phyloP scores from a whole-genome alignment of 192 early-diverging fungal species.

The Coemansia sp. region DNA sequence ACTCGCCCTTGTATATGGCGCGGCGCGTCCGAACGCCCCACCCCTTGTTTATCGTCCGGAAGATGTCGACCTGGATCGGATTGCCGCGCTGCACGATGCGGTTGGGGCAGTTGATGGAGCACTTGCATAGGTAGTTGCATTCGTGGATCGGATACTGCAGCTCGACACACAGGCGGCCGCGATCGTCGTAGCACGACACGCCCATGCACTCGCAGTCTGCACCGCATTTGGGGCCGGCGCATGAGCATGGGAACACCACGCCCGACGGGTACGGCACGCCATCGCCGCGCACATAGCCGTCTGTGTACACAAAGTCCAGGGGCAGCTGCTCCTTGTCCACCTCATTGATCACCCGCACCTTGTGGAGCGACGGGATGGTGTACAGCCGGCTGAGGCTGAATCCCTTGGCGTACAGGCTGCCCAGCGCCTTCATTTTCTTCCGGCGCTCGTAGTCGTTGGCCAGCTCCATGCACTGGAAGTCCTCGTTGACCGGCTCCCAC shows the following conservation, averaged over 20 bases:
- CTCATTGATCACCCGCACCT: constrained; percentile 36
- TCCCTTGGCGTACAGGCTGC: constrained; percentile 11
- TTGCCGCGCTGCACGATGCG: constrained; percentile 50
- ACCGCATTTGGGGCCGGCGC: constrained; percentile 18
- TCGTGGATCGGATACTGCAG: constrained; percentile 34
- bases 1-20: constrained; percentile 56
- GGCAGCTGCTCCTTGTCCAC: constrained; percentile 29
- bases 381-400: constrained; percentile 17
- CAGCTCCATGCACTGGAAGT: constrained; percentile 28
- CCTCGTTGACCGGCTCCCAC: constrained; percentile 40
- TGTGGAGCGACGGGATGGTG: constrained; percentile 24
- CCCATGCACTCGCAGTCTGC: constrained; percentile 40
- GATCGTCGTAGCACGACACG: constrained; percentile 40
- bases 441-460: constrained; percentile 9
- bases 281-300: constrained; percentile 33
- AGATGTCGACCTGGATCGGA: constrained; percentile 33
- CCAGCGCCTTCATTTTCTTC: not conserved
- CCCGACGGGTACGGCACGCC: constrained; percentile 35
- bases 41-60: constrained; percentile 33
- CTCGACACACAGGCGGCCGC: constrained; percentile 38
- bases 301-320: constrained; percentile 29
- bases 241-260: constrained; percentile 46
- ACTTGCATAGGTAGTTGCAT: constrained; percentile 46
- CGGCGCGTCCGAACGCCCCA: constrained; percentile 44
- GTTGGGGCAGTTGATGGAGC: constrained; percentile 48